Evolutionary conservation across 2,329 filamentous ascomycete species (phyloP).

Genomic region (Fusarium secorum): DNA sequence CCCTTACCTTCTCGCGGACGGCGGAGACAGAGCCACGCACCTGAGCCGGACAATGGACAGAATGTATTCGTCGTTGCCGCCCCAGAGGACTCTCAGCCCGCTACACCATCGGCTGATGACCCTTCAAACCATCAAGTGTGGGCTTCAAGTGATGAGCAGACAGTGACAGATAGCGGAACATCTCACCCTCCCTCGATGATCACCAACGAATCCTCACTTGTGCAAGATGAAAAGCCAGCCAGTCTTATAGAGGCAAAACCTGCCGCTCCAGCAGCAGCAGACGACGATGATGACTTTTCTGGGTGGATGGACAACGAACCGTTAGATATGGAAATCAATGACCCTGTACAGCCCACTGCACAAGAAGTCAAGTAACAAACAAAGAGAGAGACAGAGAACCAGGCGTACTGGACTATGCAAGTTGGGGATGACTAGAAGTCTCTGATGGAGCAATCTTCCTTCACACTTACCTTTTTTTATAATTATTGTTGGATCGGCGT

Average conservation of each 20-base stretch:
- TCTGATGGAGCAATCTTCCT: slow-evolving; percentile 8
- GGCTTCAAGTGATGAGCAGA: slow-evolving; percentile 25
- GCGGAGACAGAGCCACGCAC: slow-evolving; percentile 47
- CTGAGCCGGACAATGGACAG: slow-evolving; percentile 53
- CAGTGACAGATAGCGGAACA: slow-evolving; percentile 20
- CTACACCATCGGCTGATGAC: slow-evolving; percentile 57
- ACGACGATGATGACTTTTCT: slow-evolving; percentile 49
- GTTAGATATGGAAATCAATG: slow-evolving; percentile 37
- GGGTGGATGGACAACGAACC: slow-evolving; percentile 49
- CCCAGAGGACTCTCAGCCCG: slow-evolving; percentile 68
- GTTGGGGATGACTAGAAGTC: slow-evolving; percentile 10
- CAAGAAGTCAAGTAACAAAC: slow-evolving; percentile 37
- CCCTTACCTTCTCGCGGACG: slow-evolving; percentile 51
- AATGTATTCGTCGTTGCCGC: slow-evolving; percentile 71
- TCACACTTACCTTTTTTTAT: slow-evolving; percentile 1
- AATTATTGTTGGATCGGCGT: slow-evolving; percentile 15
- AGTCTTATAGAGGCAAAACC: slow-evolving; percentile 24
- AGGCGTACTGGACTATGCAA: slow-evolving; percentile 26
- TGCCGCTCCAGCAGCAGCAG: slow-evolving; percentile 23
- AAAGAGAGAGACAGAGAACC: background rate
- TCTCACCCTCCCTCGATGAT: slow-evolving; percentile 19
- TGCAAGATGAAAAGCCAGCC: slow-evolving; percentile 3
- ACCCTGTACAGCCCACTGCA: slow-evolving; percentile 18
- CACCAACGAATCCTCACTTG: slow-evolving; percentile 15
- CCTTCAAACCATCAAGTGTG: slow-evolving; percentile 27